These are phyloP conservation scores for Cytospora piceae DNA, from an alignment of 2,329 filamentous ascomycete species.

Conservation along the genomic window DNA sequence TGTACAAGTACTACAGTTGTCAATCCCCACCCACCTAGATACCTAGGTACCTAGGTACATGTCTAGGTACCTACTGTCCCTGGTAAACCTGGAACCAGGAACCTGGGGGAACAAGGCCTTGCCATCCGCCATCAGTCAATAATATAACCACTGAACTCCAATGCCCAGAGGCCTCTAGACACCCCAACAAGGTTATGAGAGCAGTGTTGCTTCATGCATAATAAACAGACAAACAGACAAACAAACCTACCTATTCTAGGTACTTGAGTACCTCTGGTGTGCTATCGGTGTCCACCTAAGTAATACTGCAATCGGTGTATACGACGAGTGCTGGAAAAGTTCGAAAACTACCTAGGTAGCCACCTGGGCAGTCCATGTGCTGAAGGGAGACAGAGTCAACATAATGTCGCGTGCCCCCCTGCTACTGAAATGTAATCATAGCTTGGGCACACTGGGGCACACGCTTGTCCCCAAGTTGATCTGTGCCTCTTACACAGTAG, in stretches of 20 bases:
- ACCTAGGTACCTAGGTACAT: not conserved
- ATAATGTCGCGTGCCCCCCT: not conserved
- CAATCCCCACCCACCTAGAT: not conserved
- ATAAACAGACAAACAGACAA: no score
- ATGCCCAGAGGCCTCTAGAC: not conserved
- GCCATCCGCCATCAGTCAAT: not conserved
- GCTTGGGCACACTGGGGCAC: not conserved
- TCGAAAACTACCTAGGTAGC: not conserved
- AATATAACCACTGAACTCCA: not conserved
- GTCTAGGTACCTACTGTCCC: no score
- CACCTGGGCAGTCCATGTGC: not conserved
- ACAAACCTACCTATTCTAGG: not conserved
- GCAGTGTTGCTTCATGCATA: not conserved
- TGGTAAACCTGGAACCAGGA: not conserved
- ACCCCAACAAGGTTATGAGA: no score
- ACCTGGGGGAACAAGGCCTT: not conserved
- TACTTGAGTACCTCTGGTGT: not conserved
- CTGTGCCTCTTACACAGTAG: conserved; percentile 1
- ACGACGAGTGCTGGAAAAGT: no score
- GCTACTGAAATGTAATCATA: not conserved
- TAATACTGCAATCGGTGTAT: not conserved
- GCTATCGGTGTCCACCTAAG: not conserved
- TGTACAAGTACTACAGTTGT: not conserved
- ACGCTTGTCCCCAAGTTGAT: not conserved
- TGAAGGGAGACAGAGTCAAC: not conserved